Evolutionary conservation across 2,329 filamentous ascomycete genomes (phyloP).

Genomic region (Achaetomium macrosporum): DNA sequence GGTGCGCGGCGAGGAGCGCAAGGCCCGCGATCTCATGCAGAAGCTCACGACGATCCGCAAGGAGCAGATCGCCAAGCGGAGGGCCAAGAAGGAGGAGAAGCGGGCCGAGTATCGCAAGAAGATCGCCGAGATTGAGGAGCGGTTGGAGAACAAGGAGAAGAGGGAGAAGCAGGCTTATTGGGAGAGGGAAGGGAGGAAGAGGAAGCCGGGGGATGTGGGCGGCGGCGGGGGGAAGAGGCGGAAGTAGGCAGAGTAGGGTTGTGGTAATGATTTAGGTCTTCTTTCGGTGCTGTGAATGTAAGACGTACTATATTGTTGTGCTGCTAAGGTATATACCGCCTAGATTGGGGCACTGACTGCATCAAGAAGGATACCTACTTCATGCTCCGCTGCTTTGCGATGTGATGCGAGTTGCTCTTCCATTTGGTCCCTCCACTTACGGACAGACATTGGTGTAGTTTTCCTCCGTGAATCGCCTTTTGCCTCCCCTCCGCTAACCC

Average conservation of each 20-base stretch:
- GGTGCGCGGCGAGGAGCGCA: slow-evolving; percentile 77
- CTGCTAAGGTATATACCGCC: no score
- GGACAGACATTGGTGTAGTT: no score
- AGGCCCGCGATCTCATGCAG: slow-evolving; percentile 81
- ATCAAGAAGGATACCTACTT: no score
- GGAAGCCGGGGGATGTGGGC: slow-evolving; percentile 38
- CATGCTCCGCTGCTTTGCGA: no score
- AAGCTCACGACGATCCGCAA: slow-evolving; percentile 87
- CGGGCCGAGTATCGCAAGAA: slow-evolving; percentile 75
- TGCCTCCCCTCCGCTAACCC: no score
- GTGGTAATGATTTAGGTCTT: no score
- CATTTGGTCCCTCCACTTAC: no score
- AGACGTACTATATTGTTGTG: no score
- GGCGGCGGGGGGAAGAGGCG: slow-evolving; percentile 37
- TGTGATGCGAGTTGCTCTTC: no score
- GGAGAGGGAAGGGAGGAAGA: slow-evolving; percentile 77
- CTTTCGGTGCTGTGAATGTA: no score
- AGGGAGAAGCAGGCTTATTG: slow-evolving; percentile 89
- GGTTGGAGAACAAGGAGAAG: slow-evolving; percentile 81
- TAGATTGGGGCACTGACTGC: no score
- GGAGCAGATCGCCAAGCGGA: slow-evolving; percentile 79
- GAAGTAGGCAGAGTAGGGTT: slow-evolving; percentile 14
- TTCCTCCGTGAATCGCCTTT: no score
- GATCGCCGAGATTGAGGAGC: slow-evolving; percentile 75
- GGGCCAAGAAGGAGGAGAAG: slow-evolving; percentile 82